Evolutionary conservation across 208 protist species (phyloP).

Genomic region (Sergeia podlipaevii): DNA sequence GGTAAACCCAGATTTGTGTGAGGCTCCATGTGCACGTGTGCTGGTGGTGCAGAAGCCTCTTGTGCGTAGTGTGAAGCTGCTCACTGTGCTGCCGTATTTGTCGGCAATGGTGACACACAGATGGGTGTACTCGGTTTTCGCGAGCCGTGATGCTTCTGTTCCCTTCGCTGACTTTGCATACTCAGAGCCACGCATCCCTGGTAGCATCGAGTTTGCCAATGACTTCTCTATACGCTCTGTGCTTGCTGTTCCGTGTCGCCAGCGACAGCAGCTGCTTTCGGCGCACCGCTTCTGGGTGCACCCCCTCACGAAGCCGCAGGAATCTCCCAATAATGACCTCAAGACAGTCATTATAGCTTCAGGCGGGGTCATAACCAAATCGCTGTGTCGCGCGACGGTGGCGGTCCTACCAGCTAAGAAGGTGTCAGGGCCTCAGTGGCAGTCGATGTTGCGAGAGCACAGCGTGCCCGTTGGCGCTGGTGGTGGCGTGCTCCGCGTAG

Average conservation of each 20-base stretch:
- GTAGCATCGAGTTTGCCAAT: constrained; percentile 59
- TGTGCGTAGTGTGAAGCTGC: constrained; percentile 73
- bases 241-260: constrained; percentile 15
- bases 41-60: constrained; percentile 54
- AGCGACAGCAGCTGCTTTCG: constrained; percentile 44
- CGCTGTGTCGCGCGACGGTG: constrained; percentile 22
- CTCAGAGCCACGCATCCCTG: constrained; percentile 21
- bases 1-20: constrained; percentile 42
- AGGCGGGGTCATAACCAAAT: constrained; percentile 34
- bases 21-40: constrained; percentile 23
- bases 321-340: constrained; percentile 64
- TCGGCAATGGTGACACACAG: constrained; percentile 29
- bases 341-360: constrained; percentile 53
- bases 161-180: constrained; percentile 22
- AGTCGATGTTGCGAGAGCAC: constrained; percentile 13
- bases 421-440: constrained; percentile 19
- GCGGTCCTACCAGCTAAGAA: constrained; percentile 35
- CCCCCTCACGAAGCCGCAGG: constrained; percentile 39
- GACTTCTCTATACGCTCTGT: constrained; percentile 37
- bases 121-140: constrained; percentile 54
- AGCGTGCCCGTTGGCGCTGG: background rate
- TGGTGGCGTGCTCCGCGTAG: constrained; percentile 30
- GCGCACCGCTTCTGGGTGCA: constrained; percentile 58
- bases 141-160: constrained; percentile 6
- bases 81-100: constrained; percentile 60